A percentile compares a stretch with the other conserved stretches of the same genome.
phyloP scores from a whole-genome alignment of 2,329 filamentous ascomycete genomes.

The Colletotrichum nymphaeae region DNA sequence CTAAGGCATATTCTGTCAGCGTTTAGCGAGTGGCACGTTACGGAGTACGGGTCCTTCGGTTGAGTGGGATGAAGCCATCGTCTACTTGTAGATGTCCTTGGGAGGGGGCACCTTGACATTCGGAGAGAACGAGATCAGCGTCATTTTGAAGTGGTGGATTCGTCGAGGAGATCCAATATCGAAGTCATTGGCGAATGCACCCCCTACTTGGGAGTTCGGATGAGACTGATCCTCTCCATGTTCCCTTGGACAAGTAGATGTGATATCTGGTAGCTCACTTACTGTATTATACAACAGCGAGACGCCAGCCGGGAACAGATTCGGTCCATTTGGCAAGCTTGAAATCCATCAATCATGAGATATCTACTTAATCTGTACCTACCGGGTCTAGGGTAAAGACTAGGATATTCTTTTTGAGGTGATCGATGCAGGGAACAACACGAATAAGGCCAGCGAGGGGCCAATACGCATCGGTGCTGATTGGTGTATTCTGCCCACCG shows the following conservation, averaged over 20 bases:
- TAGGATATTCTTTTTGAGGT: background rate
- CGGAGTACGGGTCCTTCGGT: too few relatives aligned
- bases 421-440: conserved; percentile 21
- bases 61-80: conserved; percentile 2
- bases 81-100: background rate
- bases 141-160: conserved; percentile 16
- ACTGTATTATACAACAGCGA: background rate
- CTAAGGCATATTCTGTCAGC: conserved; percentile 6
- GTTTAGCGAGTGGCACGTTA: conserved; percentile 17
- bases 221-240: too few relatives aligned
- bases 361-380: background rate
- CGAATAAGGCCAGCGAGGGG: background rate
- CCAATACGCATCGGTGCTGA: background rate
- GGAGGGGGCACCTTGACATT: background rate
- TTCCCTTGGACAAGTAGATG: too few relatives aligned
- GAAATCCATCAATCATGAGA: background rate
- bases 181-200: background rate
- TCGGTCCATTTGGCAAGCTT: background rate
- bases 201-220: too few relatives aligned
- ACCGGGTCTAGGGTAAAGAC: background rate
- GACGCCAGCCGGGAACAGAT: background rate
- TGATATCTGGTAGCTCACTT: too few relatives aligned
- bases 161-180: background rate
- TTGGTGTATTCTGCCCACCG: conserved; percentile 1
- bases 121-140: background rate